These are phyloP conservation scores for Kwoniella bestiolae DNA, from an alignment of 768 basidiomycete genomes.

Conservation along the genomic window DNA sequence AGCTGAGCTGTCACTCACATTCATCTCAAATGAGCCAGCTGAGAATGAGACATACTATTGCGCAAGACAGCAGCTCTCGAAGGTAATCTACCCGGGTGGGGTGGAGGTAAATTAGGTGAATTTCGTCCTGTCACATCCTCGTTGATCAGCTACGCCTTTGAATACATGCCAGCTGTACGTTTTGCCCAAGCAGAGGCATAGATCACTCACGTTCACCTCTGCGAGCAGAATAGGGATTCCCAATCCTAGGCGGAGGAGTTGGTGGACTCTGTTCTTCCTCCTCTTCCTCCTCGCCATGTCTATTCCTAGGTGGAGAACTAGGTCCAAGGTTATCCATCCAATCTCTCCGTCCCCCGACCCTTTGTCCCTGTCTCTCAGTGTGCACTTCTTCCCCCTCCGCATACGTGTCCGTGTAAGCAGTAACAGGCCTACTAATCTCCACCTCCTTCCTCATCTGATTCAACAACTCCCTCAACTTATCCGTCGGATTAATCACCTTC, in stretches of 20 bases:
- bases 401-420: background rate
- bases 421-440: slow-evolving; percentile 6
- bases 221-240: slow-evolving; percentile 35
- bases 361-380: background rate
- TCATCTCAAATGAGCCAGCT: background rate
- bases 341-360: too few relatives aligned
- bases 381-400: background rate
- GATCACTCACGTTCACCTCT: slow-evolving; percentile 17
- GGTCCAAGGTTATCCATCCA: background rate
- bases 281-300: slow-evolving; percentile 7
- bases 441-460: slow-evolving; percentile 29
- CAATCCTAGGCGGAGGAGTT: slow-evolving; percentile 43
- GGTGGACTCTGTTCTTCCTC: slow-evolving; percentile 43
- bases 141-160: too few relatives aligned
- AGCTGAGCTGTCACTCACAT: background rate
- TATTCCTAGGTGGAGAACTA: background rate
- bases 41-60: slow-evolving; percentile 24
- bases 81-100: slow-evolving; percentile 11
- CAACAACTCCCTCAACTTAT: slow-evolving; percentile 31
- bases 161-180: too few relatives aligned
- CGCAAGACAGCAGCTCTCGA: slow-evolving; percentile 31
- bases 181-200: too few relatives aligned
- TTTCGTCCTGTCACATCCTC: background rate
- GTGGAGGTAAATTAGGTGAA: slow-evolving; percentile 9
- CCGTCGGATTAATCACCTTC: slow-evolving; percentile 16